Conservation (phyloP, 192 early-diverging fungal species). For the Mortierella hygrophila region DNA sequence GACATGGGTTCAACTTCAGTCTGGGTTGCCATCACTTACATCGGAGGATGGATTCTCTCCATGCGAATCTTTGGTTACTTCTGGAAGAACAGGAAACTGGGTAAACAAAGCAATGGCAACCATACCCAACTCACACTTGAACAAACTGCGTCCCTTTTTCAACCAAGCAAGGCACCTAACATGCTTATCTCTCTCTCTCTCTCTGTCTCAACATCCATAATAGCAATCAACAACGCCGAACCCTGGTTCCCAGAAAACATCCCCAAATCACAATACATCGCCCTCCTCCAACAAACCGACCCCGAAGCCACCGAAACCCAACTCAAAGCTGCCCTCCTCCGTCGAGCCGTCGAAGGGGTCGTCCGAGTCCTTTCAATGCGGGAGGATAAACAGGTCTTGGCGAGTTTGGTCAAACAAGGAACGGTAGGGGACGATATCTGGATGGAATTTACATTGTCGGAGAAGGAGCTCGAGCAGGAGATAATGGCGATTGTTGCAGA, state of each 20-base stretch:
- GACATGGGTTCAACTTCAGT: constrained; percentile 23
- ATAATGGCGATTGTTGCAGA: constrained; percentile 84
- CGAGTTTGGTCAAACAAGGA: constrained; percentile 80
- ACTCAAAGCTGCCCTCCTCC: constrained; percentile 81
- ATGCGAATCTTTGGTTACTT: constrained; percentile 54
- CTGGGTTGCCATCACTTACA: constrained; percentile 44
- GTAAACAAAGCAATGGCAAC: constrained; percentile 2
- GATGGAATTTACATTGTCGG: constrained; percentile 80
- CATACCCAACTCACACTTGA: background rate
- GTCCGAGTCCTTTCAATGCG: constrained; percentile 79
- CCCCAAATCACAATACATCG: constrained; percentile 74
- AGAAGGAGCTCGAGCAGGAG: constrained; percentile 84
- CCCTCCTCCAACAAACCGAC: constrained; percentile 68
- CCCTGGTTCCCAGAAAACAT: constrained; percentile 78
- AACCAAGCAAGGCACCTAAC: background rate
- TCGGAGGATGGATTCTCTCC: constrained; percentile 51
- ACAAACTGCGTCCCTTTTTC: background rate
- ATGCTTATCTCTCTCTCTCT: background rate
- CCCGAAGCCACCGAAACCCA: constrained; percentile 69
- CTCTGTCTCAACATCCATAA: background rate
- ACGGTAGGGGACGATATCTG: constrained; percentile 87
- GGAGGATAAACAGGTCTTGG: constrained; percentile 83
- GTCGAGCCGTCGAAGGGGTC: constrained; percentile 85
- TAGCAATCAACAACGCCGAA: constrained; percentile 60
- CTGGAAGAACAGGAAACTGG: constrained; percentile 45